These are phyloP conservation scores for Blastocystis sp. DNA, from an alignment of 352 stramenopile genomes.

Conservation along the genomic window DNA sequence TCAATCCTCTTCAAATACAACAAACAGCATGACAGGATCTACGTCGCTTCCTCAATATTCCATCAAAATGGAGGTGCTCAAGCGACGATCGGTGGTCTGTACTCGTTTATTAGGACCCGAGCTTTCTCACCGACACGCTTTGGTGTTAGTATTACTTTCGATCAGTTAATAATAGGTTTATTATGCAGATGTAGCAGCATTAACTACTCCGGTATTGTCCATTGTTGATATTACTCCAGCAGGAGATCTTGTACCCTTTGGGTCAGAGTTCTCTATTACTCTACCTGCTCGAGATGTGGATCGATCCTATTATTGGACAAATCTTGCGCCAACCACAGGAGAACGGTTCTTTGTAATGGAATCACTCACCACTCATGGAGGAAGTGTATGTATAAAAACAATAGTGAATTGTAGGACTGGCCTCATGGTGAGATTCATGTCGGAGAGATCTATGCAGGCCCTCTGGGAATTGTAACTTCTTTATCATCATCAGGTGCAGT, in stretches of 20 bases:
- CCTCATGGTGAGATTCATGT: conserved; percentile 43
- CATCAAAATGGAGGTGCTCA: not conserved
- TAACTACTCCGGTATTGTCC: not conserved
- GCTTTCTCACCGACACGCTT: conserved; percentile 43
- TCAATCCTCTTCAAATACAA: conserved; percentile 57
- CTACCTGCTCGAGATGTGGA: not conserved
- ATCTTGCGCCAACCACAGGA: not conserved
- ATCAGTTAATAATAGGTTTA: not conserved
- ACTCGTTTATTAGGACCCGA: conserved; percentile 19
- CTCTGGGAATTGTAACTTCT: conserved; percentile 30
- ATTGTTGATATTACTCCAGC: conserved; percentile 9
- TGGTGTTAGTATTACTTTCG: not conserved
- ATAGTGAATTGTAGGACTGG: not conserved
- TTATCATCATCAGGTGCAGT: not conserved
- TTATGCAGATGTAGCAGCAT: not conserved
- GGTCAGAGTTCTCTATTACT: not conserved
- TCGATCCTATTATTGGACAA: conserved; percentile 40
- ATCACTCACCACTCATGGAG: not conserved
- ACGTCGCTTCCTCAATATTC: not conserved
- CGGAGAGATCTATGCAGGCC: conserved; percentile 2
- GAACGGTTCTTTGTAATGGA: conserved; percentile 58
- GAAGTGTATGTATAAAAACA: not conserved
- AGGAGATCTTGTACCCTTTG: not conserved
- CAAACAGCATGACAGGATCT: not conserved
- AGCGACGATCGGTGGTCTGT: not conserved